A percentile compares a stretch with the other conserved stretches of the same genome.
Conservation (phyloP, 73 alveolate genomes). For the Blepharisma japonicum region DNA sequence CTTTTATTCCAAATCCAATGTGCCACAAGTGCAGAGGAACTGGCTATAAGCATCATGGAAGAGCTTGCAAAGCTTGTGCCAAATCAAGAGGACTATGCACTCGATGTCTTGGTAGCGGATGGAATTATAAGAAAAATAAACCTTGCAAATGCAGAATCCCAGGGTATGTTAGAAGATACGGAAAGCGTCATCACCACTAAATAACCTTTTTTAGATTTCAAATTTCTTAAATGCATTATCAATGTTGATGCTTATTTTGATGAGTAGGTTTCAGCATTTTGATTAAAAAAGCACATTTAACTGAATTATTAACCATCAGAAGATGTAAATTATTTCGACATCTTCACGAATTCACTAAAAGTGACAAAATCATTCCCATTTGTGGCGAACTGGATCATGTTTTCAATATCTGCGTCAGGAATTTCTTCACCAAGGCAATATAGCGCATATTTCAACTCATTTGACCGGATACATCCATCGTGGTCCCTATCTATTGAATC, state of each 20-base stretch:
- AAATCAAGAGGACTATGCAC: slow-evolving; percentile 34
- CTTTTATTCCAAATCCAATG: slow-evolving; percentile 27
- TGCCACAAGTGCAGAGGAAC: slow-evolving; percentile 51
- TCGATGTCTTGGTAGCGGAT: slow-evolving; percentile 18
- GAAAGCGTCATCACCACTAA: too few relatives aligned
- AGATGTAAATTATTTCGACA: neutral
- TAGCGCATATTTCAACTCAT: slow-evolving; percentile 15
- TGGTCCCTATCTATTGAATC: neutral
- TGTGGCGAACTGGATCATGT: neutral
- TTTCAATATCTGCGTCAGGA: neutral
- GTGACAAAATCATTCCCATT: neutral
- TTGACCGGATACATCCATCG: neutral
- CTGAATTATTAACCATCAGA: too few relatives aligned
- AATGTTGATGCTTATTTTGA: too few relatives aligned
- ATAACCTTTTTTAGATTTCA: too few relatives aligned
- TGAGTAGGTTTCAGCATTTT: too few relatives aligned
- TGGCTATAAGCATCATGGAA: slow-evolving; percentile 30
- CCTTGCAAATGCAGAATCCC: too few relatives aligned
- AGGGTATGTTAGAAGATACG: too few relatives aligned
- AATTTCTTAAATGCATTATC: too few relatives aligned
- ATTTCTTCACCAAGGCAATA: slow-evolving; percentile 15
- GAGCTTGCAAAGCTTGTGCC: slow-evolving; percentile 34
- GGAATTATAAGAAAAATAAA: too few relatives aligned
- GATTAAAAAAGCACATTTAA: too few relatives aligned
- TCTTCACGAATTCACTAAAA: neutral